These are phyloP conservation scores for Gyrodon lividus DNA, from an alignment of 768 basidiomycete genomes.

Conservation along the genomic window DNA sequence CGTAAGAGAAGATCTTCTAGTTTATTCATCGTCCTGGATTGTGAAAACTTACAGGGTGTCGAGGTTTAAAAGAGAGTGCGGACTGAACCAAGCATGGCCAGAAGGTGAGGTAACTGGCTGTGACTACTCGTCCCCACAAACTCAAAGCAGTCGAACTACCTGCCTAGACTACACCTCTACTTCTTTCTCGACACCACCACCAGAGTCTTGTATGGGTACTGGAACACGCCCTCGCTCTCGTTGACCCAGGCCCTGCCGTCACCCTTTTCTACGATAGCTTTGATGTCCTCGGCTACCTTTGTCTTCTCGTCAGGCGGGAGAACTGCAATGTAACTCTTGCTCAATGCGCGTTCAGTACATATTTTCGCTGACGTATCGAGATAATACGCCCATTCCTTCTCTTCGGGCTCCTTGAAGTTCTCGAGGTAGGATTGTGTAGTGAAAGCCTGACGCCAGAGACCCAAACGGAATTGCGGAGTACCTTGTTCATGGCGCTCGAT, in stretches of 20 bases:
- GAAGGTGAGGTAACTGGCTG: too few relatives aligned
- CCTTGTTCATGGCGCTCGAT: constrained; percentile 69
- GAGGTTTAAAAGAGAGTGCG: too few relatives aligned
- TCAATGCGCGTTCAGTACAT: constrained; percentile 65
- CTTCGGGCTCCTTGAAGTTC: constrained; percentile 58
- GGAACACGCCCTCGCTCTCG: constrained; percentile 66
- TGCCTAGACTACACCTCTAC: constrained; percentile 13
- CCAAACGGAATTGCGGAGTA: constrained; percentile 80
- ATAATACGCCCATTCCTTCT: constrained; percentile 53
- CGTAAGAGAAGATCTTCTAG: too few relatives aligned
- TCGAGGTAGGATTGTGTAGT: constrained; percentile 57
- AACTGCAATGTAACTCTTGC: constrained; percentile 83
- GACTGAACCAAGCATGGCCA: too few relatives aligned
- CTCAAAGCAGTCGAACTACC: background rate
- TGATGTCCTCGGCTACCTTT: constrained; percentile 49
- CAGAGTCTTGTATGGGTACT: constrained; percentile 75
- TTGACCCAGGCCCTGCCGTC: constrained; percentile 76
- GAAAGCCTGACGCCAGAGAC: constrained; percentile 72
- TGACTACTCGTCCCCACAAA: background rate
- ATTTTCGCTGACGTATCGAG: constrained; percentile 53
- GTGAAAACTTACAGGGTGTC: too few relatives aligned
- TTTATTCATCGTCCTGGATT: too few relatives aligned
- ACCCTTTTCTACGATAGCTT: constrained; percentile 54
- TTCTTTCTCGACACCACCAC: constrained; percentile 54
- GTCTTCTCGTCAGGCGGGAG: constrained; percentile 57